Conservation (phyloP, 306 rosid species). For the Cicer pinnatifidum region DNA sequence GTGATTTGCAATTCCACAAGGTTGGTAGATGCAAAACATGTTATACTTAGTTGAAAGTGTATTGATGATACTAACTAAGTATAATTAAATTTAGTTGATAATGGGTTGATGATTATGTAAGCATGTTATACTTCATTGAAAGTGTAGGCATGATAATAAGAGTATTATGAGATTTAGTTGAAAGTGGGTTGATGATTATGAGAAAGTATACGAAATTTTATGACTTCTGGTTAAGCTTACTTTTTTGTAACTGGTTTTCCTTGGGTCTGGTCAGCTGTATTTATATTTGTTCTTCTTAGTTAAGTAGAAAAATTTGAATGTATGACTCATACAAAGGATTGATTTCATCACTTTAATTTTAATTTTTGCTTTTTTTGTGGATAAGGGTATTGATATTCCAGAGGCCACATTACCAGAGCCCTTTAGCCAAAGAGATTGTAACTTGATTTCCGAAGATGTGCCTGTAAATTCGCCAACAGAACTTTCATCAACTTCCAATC, state of each 20-base stretch:
- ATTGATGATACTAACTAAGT: background rate
- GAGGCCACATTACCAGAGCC: conserved; percentile 67
- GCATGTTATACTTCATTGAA: conserved; percentile 14
- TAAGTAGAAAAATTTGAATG: conserved; percentile 13
- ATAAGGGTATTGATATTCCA: conserved; percentile 68
- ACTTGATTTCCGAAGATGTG: conserved; percentile 42
- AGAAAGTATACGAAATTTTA: conserved; percentile 1
- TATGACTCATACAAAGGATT: conserved; percentile 25
- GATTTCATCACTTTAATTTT: background rate
- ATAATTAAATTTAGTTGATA: conserved; percentile 1
- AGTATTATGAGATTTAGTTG: background rate
- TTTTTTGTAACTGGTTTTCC: conserved; percentile 7
- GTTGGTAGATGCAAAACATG: conserved; percentile 22
- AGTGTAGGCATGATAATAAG: conserved; percentile 17
- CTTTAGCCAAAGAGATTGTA: conserved; percentile 51
- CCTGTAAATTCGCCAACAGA: conserved; percentile 41
- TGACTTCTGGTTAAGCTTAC: conserved; percentile 5
- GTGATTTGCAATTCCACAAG: conserved; percentile 10
- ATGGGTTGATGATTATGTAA: background rate
- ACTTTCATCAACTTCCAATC: conserved; percentile 41
- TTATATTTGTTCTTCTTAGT: conserved; percentile 33
- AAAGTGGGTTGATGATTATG: background rate
- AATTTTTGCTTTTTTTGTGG: conserved; percentile 29
- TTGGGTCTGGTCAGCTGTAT: conserved; percentile 5
- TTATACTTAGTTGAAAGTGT: conserved; percentile 12